phyloP scores from a whole-genome alignment of 1,284 basidiomycete species.

The Leccinum subrobustum region DNA sequence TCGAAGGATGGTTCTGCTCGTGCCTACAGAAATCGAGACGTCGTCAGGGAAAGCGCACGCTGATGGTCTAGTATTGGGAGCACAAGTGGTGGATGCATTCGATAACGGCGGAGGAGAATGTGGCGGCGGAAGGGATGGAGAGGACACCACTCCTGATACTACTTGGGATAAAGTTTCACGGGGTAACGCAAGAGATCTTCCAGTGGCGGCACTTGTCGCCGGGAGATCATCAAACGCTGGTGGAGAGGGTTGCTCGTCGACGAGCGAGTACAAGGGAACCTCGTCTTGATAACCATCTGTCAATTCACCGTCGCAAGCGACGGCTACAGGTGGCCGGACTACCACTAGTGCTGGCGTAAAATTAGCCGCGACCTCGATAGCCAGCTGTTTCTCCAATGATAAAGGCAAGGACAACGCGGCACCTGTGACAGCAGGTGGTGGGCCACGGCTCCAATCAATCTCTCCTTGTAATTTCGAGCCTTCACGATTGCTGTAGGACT shows the following conservation, averaged over 20 bases:
- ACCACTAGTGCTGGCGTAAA: not conserved
- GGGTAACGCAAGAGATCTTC: not conserved
- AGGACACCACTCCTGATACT: not conserved
- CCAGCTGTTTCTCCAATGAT: constrained; percentile 1
- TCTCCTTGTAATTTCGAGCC: not conserved
- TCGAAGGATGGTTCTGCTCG: not conserved
- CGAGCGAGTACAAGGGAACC: constrained; percentile 23
- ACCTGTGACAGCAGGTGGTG: not conserved
- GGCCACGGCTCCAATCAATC: not conserved
- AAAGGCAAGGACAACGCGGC: not conserved
- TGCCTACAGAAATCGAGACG: not conserved
- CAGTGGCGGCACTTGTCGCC: not conserved
- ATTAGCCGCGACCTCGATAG: not conserved
- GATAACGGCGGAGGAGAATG: not conserved
- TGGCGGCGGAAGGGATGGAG: not conserved
- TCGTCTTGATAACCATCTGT: constrained; percentile 15
- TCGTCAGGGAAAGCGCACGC: not conserved
- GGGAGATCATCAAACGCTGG: constrained; percentile 27
- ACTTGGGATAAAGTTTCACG: not conserved
- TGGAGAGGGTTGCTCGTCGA: constrained; percentile 27
- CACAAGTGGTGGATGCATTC: not conserved
- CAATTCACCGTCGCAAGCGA: not conserved
- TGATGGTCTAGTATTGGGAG: not conserved
- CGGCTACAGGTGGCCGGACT: not conserved
- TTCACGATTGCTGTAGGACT: not conserved